Conservation (phyloP, 352 stramenopile genomes). For the Thraustotheca clavata region DNA sequence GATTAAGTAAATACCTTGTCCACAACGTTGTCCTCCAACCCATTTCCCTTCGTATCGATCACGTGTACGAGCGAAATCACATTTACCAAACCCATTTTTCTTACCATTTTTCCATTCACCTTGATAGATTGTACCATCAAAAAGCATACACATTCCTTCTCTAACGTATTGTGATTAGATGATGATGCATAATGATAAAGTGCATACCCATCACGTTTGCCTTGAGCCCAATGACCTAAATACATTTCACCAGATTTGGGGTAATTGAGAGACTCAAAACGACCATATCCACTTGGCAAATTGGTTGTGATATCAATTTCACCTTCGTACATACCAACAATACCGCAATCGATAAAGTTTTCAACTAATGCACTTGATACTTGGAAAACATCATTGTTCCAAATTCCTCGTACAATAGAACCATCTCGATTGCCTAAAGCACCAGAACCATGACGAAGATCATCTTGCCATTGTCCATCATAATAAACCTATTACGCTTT, state of each 20-base stretch:
- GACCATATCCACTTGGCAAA: slow-evolving; percentile 46
- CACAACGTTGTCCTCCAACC: slow-evolving; percentile 66
- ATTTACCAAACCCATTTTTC: slow-evolving; percentile 74
- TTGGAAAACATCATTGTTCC: slow-evolving; percentile 25
- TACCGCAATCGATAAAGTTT: slow-evolving; percentile 41
- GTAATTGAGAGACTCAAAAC: slow-evolving; percentile 27
- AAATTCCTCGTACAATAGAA: slow-evolving; percentile 34
- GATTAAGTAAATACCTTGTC: slow-evolving; percentile 25
- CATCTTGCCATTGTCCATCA: slow-evolving; percentile 39
- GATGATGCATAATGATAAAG: not conserved
- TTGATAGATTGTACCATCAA: slow-evolving; percentile 72
- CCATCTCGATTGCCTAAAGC: slow-evolving; percentile 37
- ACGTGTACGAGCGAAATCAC: slow-evolving; percentile 39
- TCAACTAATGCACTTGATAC: slow-evolving; percentile 28
- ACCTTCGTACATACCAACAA: slow-evolving; percentile 28
- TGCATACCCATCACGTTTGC: slow-evolving; percentile 33
- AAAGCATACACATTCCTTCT: slow-evolving; percentile 37
- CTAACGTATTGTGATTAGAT: too few species aligned
- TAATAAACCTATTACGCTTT: not conserved
- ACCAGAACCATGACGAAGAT: slow-evolving; percentile 43
- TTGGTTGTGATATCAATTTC: slow-evolving; percentile 15
- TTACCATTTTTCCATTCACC: slow-evolving; percentile 80
- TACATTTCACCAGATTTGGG: slow-evolving; percentile 40
- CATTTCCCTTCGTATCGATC: slow-evolving; percentile 79
- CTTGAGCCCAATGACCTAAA: slow-evolving; percentile 36